phyloP scores from a whole-genome alignment of 208 protist genomes.

The Leishmania amazonensis region DNA sequence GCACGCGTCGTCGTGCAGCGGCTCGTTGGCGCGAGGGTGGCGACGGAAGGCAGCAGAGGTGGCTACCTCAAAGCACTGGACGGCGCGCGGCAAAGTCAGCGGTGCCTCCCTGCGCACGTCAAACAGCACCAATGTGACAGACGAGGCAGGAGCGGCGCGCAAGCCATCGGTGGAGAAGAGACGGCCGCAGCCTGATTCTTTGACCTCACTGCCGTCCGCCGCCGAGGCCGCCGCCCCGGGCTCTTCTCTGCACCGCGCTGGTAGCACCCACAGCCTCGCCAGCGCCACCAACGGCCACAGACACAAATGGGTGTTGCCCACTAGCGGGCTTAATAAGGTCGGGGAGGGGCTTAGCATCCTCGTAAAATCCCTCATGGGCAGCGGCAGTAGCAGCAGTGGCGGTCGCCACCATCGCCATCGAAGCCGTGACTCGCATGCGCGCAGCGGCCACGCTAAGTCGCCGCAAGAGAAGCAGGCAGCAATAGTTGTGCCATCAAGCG shows the following conservation, averaged over 20 bases:
- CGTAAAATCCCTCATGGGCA: constrained; percentile 34
- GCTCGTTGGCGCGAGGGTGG: neutral
- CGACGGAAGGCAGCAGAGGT: constrained; percentile 1
- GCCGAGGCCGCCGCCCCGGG: neutral
- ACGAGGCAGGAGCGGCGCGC: neutral
- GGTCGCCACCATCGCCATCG: constrained; percentile 5
- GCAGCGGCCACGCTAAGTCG: neutral
- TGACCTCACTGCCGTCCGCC: neutral
- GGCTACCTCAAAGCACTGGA: neutral
- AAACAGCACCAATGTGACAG: constrained; percentile 1
- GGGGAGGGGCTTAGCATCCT: constrained; percentile 35
- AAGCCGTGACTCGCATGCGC: neutral
- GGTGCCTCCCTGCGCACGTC: neutral
- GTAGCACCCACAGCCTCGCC: constrained; percentile 25
- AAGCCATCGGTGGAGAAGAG: neutral
- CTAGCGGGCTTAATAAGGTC: constrained; percentile 16
- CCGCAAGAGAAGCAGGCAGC: constrained; percentile 9
- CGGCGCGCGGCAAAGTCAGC: neutral
- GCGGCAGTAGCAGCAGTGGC: neutral
- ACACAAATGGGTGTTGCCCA: constrained; percentile 19
- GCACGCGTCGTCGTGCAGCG: constrained; percentile 16
- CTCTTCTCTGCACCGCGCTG: neutral
- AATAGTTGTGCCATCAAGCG: neutral
- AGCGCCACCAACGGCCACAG: constrained; percentile 9
- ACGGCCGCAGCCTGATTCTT: neutral